phyloP scores from a whole-genome alignment of 192 early-diverging fungal genomes.

The Linnemannia zychae region DNA sequence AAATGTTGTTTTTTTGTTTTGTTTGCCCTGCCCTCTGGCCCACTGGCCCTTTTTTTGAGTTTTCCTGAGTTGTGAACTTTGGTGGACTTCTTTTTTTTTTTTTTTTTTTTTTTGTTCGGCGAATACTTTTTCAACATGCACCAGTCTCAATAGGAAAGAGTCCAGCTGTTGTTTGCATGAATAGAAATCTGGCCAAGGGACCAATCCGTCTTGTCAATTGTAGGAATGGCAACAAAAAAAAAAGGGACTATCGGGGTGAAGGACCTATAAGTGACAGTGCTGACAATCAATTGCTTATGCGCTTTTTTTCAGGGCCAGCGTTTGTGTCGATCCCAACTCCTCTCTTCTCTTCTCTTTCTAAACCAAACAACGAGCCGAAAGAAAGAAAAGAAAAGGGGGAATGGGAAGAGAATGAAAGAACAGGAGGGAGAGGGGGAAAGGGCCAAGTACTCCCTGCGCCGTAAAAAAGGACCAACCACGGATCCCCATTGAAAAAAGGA shows the following conservation, averaged over 20 bases:
- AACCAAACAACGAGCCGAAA: not conserved
- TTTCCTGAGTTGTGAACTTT: not conserved
- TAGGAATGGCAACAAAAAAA: not conserved
- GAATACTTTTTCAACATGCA: not conserved
- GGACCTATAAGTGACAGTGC: no score
- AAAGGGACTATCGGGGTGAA: not conserved
- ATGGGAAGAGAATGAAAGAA: not conserved
- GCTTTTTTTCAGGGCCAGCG: not conserved
- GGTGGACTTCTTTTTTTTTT: not conserved
- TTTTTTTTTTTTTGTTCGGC: not conserved
- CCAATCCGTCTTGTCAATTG: not conserved
- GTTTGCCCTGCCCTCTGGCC: not conserved
- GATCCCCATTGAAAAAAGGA: not conserved
- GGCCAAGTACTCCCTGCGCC: not conserved
- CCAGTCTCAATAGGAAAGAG: not conserved
- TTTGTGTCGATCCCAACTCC: not conserved
- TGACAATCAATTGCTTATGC: not conserved
- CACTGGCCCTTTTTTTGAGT: slow-evolving; percentile 9
- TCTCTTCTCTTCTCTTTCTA: not conserved
- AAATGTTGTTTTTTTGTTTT: not conserved
- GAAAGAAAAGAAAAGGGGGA: not conserved
- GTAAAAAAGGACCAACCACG: not conserved
- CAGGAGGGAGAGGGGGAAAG: not conserved
- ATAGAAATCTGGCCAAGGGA: not conserved
- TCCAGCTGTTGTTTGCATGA: not conserved